Evolutionary conservation across 805 yeast genomes (phyloP), one percentile per base, ranked within the genome.

Genomic region (Candida ulmi): DNA sequence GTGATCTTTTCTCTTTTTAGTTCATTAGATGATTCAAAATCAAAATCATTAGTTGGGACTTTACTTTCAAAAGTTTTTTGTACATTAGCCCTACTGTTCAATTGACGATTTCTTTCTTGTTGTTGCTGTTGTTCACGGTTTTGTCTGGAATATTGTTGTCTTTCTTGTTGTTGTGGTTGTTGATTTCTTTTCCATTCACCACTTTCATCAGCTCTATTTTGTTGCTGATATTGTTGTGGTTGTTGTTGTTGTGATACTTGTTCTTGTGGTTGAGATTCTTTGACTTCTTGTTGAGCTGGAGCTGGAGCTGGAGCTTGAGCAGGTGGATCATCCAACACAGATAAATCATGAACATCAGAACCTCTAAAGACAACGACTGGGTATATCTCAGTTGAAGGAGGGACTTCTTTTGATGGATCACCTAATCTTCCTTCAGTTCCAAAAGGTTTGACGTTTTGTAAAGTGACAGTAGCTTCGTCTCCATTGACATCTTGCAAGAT

Each of bases 361-460:
- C 99, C 99, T 51, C 90, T 78, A 60, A 93, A 84, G 40, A 83
- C 85, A 37, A 93, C 87, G 41, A 74, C 76, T 21, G 85, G 90
- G 62, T 78, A 86, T 13, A 82, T 72, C 32, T 69, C 71, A n/a
- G 69, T 62, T 16, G 86, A 80, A 7, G 95, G 83, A 40, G 77
- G 73, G 30, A 88, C 79, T 60, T 87, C 95, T 46, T 74, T 70
- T 13, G 72, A 66, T 3, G 85, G 82, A 58, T 83, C 88, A 12
- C 68, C 64, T 49, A 83, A 70, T 54, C 98, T 76, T 24, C 95
- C 96, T 62, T 91, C 98, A 17, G 97, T 85, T 40, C 98, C 99
- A 49, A 81, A 81, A 37, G 88, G 79, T 45, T 87, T 73, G 36
- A 91, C 98, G 39, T 79, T 70, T 35, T 74, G 73, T 54, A 91